Percentiles rank a stretch among this genome's conserved stretches.
These are phyloP conservation scores for Chaetoceros tenuissimus DNA, from an alignment of 108 stramenopile genomes.

Conservation along the genomic window DNA sequence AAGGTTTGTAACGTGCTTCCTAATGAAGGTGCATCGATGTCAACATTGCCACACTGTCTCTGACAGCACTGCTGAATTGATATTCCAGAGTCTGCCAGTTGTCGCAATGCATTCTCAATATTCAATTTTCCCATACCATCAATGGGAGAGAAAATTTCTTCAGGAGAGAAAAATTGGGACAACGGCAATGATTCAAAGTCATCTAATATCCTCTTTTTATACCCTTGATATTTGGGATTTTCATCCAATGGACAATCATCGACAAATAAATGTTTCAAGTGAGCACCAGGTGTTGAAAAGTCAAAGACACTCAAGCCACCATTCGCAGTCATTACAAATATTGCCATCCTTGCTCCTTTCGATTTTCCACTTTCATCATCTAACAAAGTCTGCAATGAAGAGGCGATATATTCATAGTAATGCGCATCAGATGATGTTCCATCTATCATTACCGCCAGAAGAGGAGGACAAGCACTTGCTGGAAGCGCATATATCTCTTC, in stretches of 20 bases:
- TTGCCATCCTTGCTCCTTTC: constrained; percentile 15
- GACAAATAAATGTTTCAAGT: background rate
- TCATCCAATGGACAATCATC: background rate
- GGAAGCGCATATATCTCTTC: constrained; percentile 9
- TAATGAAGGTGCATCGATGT: constrained; percentile 7
- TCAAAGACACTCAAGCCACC: constrained; percentile 18
- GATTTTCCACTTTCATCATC: constrained; percentile 13
- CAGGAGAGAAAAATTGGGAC: background rate
- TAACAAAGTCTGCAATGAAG: constrained; percentile 15
- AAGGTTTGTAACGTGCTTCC: constrained; percentile 12
- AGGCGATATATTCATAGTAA: constrained; percentile 1
- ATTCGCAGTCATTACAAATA: constrained; percentile 3
- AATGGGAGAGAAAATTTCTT: background rate
- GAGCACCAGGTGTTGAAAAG: background rate
- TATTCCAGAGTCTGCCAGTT: background rate
- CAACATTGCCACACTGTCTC: background rate
- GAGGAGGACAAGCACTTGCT: constrained; percentile 43
- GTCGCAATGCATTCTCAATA: background rate
- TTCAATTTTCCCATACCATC: background rate
- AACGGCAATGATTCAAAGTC: background rate
- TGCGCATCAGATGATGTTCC: constrained; percentile 10
- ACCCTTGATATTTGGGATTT: background rate
- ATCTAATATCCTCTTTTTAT: background rate
- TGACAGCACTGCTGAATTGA: background rate
- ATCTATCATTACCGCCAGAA: constrained; percentile 49